These are phyloP conservation scores for Pharus latifolius DNA, from an alignment of 176 grass and related monocot species.

Conservation along the genomic window DNA sequence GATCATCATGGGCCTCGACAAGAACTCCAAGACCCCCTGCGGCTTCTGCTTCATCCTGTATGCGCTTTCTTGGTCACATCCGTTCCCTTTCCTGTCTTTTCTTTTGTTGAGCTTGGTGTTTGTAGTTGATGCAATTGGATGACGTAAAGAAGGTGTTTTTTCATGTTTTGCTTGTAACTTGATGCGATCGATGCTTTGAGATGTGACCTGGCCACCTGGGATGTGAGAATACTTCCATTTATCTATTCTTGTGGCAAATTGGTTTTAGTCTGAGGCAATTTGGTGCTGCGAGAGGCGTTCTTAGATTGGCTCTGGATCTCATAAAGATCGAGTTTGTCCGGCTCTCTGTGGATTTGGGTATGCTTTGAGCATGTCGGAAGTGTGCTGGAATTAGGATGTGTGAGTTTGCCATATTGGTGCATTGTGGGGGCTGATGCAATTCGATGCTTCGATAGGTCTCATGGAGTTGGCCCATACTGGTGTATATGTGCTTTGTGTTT, in stretches of 20 bases:
- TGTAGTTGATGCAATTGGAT: background rate
- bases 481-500: background rate
- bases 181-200: no score
- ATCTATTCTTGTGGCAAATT: no score
- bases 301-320: no score
- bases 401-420: background rate
- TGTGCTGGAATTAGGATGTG: background rate
- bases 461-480: no score
- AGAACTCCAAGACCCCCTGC: slow-evolving; percentile 89
- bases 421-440: background rate
- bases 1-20: slow-evolving; percentile 97
- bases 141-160: no score
- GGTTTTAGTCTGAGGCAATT: background rate
- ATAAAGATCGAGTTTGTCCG: no score
- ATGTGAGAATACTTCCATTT: no score
- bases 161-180: no score
- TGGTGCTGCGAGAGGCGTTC: background rate
- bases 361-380: background rate
- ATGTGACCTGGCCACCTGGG: no score
- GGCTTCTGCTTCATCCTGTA: slow-evolving; percentile 93
- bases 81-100: background rate
- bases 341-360: no score
- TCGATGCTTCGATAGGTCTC: background rate
- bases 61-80: background rate
- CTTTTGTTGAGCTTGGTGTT: background rate